Conservation (phyloP, 371 early-diverging fungal genomes). For the Modicella reniformis region DNA sequence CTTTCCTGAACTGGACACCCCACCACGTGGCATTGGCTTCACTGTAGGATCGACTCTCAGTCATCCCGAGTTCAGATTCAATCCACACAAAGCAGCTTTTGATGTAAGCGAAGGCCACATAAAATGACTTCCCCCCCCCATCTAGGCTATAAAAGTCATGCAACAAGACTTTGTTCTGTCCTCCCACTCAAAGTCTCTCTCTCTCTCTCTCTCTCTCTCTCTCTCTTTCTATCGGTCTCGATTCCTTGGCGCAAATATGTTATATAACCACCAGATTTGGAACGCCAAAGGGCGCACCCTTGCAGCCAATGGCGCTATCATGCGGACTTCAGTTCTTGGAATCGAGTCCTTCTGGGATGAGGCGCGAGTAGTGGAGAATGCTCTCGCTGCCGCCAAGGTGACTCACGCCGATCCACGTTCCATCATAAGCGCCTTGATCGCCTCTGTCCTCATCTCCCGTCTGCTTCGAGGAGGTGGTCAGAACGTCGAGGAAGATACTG, state of each 20-base stretch:
- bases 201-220: neutral
- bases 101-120: conserved; percentile 47
- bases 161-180: neutral
- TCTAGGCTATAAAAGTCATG: no score
- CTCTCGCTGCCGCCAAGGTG: conserved; percentile 66
- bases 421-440: conserved; percentile 66
- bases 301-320: conserved; percentile 73
- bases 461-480: conserved; percentile 55
- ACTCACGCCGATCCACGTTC: conserved; percentile 79
- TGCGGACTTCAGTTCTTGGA: conserved; percentile 69
- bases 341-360: conserved; percentile 74
- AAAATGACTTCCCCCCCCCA: no score
- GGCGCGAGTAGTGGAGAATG: conserved; percentile 64
- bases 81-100: conserved; percentile 57
- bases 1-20: conserved; percentile 62
- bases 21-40: conserved; percentile 63
- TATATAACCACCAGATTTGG: conserved; percentile 41
- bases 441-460: conserved; percentile 68
- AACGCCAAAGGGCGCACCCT: conserved; percentile 34
- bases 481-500: conserved; percentile 28
- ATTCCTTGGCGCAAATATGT: neutral
- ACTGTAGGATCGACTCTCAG: conserved; percentile 62
- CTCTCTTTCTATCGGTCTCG: neutral
- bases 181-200: neutral
- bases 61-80: conserved; percentile 56